Conservation (phyloP, 2,329 filamentous ascomycete species). For the Aspergillus pseudotamarii region DNA sequence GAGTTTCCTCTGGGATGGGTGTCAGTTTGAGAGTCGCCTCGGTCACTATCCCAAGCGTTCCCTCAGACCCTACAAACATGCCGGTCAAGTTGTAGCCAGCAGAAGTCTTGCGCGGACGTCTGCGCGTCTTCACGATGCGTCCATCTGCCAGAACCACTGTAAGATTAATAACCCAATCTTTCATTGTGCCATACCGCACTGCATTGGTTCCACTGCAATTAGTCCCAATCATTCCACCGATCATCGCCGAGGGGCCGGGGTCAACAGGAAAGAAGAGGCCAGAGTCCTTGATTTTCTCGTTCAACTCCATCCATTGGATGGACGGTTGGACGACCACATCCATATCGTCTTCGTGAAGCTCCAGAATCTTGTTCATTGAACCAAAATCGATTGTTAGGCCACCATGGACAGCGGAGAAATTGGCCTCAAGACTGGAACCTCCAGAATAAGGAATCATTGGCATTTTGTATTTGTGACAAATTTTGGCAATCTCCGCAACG, state of each 20-base stretch:
- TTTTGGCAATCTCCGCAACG: constrained; percentile 64
- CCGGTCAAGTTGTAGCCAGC: constrained; percentile 73
- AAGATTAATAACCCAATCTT: constrained; percentile 72
- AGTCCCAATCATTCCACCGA: constrained; percentile 67
- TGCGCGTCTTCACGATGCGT: constrained; percentile 67
- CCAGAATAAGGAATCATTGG: constrained; percentile 88
- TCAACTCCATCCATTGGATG: constrained; percentile 89
- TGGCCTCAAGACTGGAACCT: constrained; percentile 83
- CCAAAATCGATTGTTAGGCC: constrained; percentile 89
- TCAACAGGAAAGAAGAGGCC: constrained; percentile 92
- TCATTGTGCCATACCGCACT: constrained; percentile 72
- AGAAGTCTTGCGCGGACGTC: constrained; percentile 67
- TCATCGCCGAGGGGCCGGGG: constrained; percentile 67
- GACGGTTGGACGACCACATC: constrained; percentile 90
- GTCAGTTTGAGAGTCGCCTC: constrained; percentile 71
- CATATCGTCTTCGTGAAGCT: constrained; percentile 84
- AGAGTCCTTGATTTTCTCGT: constrained; percentile 70
- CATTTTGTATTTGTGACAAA: constrained; percentile 77
- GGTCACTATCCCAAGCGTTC: constrained; percentile 71
- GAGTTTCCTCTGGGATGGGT: constrained; percentile 63
- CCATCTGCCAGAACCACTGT: constrained; percentile 73
- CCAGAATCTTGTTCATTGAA: constrained; percentile 80
- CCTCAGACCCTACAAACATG: constrained; percentile 71
- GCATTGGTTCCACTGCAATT: constrained; percentile 67
- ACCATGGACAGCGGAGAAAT: constrained; percentile 84